Conservation (phyloP, 2,329 filamentous ascomycete species). For the Chrysoporthe austroafricana region DNA sequence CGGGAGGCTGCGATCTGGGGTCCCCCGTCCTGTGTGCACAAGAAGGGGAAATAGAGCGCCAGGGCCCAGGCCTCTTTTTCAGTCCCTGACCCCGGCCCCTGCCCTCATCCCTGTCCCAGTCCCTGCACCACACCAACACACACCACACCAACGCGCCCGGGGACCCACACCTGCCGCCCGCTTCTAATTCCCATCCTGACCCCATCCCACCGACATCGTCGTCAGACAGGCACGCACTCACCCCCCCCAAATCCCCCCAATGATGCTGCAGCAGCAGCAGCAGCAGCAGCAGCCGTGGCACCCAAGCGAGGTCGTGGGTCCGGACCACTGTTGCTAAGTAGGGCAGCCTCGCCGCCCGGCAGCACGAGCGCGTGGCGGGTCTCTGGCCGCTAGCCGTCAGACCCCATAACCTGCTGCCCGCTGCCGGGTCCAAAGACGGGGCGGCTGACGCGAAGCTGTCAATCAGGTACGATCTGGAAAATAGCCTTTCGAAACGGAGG, state of each 20-base stretch:
- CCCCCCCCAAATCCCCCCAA: too few species aligned
- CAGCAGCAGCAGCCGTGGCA: background rate
- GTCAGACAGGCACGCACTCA: background rate
- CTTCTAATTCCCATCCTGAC: background rate
- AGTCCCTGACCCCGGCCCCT: too few species aligned
- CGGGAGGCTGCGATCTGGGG: slow-evolving; percentile 7
- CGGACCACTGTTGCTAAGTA: background rate
- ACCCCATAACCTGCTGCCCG: slow-evolving; percentile 8
- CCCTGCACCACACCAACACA: background rate
- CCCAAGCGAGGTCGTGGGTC: slow-evolving; percentile 22
- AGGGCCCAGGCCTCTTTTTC: background rate
- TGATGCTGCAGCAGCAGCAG: background rate
- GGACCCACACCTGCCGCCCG: slow-evolving; percentile 8
- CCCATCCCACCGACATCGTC: slow-evolving; percentile 4
- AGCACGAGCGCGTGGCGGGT: background rate
- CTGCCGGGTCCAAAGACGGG: slow-evolving; percentile 10
- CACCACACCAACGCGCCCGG: background rate
- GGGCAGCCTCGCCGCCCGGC: background rate
- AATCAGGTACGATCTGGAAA: slow-evolving; percentile 22
- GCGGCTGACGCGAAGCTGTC: slow-evolving; percentile 8
- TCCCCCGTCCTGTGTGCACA: background rate
- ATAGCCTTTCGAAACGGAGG: slow-evolving; percentile 10
- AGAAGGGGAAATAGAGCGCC: slow-evolving; percentile 5
- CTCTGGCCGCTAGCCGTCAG: slow-evolving; percentile 10
- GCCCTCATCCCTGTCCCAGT: too few species aligned